Evolutionary conservation across 176 grass and related monocot genomes (phyloP), one percentile per base, ranked within the genome.

Genomic region (Eragrostis nindensis): DNA sequence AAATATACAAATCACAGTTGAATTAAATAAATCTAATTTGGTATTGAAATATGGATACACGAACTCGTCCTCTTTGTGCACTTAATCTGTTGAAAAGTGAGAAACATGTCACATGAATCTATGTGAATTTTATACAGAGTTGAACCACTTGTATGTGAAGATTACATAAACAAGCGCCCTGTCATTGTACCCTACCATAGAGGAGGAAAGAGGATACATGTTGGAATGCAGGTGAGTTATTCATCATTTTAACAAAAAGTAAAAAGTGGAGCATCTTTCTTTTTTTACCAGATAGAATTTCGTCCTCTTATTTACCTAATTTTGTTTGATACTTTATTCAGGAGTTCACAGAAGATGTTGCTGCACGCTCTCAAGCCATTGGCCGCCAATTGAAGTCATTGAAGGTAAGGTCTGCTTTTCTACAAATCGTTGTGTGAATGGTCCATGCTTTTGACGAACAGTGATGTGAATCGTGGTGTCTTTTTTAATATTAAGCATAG

Each of bases 141-240:
- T 72, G 96, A 98, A 92, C 96, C 96, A 72, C 86, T 99, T 87
- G 89, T 95, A 69, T 99, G 96, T 84, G 91, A 99, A 82, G 96
- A 99, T 85, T 91, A 89, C 74, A 68, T 91, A 41, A 88, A 83
- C 78, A 92, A 83, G 66, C 88, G 88, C 32, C 96, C 92, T 52
- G 86, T 99, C 54, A 89, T 99, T 79, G 77, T 99, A 79, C 96
- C 92, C 29, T 99, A 99, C 78, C 92, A 99, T 89, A 91, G 90
- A 89, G 96, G 96, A 17, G 96, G 96, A 75, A 99, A 91, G 78
- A 89, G 92, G 72, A 85, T 99, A 89, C 96, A 99, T 87, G 88
- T 93, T 73, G 92, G 96, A 87, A 70, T 91, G 68, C 88, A 99
- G 92, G 92, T 95, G 79, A 66, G 70, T 84, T 84, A 8, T 71